These are phyloP conservation scores for Podosphaera aphanis DNA, from an alignment of 2,329 filamentous ascomycete species.

Conservation along the genomic window DNA sequence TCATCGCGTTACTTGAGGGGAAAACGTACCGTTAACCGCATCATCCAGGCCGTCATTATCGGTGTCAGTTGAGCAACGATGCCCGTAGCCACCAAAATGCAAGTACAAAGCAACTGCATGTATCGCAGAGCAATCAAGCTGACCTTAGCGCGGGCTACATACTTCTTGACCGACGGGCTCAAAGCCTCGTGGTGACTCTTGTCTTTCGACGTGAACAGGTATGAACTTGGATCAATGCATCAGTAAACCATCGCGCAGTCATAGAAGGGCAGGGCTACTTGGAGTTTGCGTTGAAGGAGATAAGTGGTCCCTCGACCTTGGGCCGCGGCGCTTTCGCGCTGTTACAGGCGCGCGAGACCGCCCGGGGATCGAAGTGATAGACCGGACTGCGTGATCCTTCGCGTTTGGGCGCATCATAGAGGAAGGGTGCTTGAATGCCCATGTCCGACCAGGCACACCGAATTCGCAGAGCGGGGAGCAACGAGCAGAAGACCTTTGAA, in stretches of 20 bases:
- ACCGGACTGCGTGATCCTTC: conserved; percentile 28
- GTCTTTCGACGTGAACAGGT: conserved; percentile 38
- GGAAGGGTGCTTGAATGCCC: conserved; percentile 37
- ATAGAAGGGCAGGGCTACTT: conserved; percentile 32
- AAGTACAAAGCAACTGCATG: conserved; percentile 41
- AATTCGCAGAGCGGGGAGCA: no score
- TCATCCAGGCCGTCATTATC: conserved; percentile 45
- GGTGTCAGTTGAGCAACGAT: conserved; percentile 51
- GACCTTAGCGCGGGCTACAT: conserved; percentile 45
- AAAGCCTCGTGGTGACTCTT: conserved; percentile 39
- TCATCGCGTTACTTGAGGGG: background rate
- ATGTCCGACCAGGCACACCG: conserved; percentile 13
- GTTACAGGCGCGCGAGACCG: conserved; percentile 59
- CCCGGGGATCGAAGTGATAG: conserved; percentile 62
- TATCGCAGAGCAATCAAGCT: conserved; percentile 46
- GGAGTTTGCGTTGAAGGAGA: conserved; percentile 69
- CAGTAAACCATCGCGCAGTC: no score
- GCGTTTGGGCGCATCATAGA: conserved; percentile 33
- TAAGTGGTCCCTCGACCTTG: conserved; percentile 49
- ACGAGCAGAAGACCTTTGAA: no score
- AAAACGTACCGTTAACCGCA: conserved; percentile 46
- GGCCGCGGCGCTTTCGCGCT: conserved; percentile 35
- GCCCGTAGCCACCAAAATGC: conserved; percentile 50
- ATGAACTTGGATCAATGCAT: conserved; percentile 19
- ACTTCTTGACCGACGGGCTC: conserved; percentile 43